Evolutionary conservation across 768 basidiomycete species (phyloP).

Genomic region (Tylopilus felleus): DNA sequence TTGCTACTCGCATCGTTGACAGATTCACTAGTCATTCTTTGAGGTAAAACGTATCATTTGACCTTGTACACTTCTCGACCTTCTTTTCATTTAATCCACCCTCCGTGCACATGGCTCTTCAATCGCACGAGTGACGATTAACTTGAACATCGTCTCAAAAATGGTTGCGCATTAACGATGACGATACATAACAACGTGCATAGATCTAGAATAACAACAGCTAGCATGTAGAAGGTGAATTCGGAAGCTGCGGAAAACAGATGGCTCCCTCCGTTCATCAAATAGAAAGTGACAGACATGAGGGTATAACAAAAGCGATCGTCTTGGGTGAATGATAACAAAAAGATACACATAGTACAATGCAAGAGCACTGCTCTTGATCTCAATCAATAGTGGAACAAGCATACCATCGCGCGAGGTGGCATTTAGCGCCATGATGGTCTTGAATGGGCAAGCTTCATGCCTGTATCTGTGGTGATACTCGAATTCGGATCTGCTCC

Average conservation of each 20-base stretch:
- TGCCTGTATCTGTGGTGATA: constrained; percentile 46
- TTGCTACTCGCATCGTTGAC: neutral
- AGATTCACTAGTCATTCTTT: constrained; percentile 65
- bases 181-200: constrained; percentile 22
- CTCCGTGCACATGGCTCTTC: neutral
- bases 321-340: constrained; percentile 5
- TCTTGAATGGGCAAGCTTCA: constrained; percentile 37
- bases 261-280: constrained; percentile 4
- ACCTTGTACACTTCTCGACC: constrained; percentile 12
- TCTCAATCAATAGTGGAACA: constrained; percentile 8
- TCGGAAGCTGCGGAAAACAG: neutral
- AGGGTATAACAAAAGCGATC: constrained; percentile 21
- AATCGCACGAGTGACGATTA: neutral
- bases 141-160: neutral
- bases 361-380: constrained; percentile 12
- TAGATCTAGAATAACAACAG: constrained; percentile 27
- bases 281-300: constrained; percentile 10
- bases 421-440: constrained; percentile 57
- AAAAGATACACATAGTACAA: constrained; percentile 17
- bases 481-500: constrained; percentile 43
- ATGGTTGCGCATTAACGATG: constrained; percentile 13
- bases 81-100: neutral
- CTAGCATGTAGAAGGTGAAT: constrained; percentile 19
- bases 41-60: constrained; percentile 89
- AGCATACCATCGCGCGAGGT: neutral